Percentiles rank a stretch among this genome's conserved stretches.
Evolutionary conservation across 108 stramenopile genomes (phyloP).

Genomic region (Craspedostauros australis): DNA sequence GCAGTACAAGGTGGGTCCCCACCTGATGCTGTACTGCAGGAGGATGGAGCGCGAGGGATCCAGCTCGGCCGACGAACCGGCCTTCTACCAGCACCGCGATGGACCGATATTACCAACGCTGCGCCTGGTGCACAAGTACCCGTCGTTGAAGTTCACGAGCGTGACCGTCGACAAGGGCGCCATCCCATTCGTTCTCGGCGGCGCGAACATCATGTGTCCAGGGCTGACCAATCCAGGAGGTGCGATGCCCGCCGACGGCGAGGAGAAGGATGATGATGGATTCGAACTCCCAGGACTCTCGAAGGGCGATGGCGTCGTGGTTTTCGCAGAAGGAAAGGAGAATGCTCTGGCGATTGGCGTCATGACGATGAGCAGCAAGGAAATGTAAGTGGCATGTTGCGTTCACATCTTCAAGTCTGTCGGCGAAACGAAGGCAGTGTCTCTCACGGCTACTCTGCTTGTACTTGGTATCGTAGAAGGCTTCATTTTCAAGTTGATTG

Average conservation of each 20-base stretch:
- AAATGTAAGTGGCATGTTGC: slow-evolving; percentile 64
- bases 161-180: slow-evolving; percentile 89
- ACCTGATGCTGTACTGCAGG: slow-evolving; percentile 76
- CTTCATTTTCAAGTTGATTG: no score
- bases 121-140: slow-evolving; percentile 82
- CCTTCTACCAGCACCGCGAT: slow-evolving; percentile 91
- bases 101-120: slow-evolving; percentile 91
- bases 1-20: slow-evolving; percentile 79
- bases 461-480: no score
- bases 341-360: slow-evolving; percentile 86
- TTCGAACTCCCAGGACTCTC: slow-evolving; percentile 64
- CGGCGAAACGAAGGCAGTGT: no score
- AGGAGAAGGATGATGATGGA: slow-evolving; percentile 45
- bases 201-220: slow-evolving; percentile 98
- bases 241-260: slow-evolving; percentile 65
- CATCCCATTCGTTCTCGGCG: slow-evolving; percentile 92
- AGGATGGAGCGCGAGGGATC: slow-evolving; percentile 34
- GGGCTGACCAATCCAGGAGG: slow-evolving; percentile 89
- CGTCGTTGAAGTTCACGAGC: slow-evolving; percentile 48
- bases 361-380: slow-evolving; percentile 84
- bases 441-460: no score
- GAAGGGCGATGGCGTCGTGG: slow-evolving; percentile 75
- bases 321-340: slow-evolving; percentile 94
- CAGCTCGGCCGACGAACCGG: slow-evolving; percentile 63
- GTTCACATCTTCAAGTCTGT: no score